Conservation (phyloP, 345 rosid species). For the Toxicodendron radicans region DNA sequence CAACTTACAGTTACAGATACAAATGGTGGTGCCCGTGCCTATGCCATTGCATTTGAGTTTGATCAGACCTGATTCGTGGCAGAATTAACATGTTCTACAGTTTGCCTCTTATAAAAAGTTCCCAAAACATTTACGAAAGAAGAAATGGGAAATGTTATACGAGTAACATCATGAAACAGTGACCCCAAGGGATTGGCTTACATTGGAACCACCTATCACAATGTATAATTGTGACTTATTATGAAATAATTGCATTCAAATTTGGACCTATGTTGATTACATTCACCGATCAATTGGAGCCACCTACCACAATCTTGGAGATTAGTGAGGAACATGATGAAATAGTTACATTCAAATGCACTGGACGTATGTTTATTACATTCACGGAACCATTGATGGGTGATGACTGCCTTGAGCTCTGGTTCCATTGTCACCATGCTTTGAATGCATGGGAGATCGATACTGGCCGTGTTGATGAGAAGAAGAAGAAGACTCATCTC, state of each 20-base stretch:
- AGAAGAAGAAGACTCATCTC: neutral
- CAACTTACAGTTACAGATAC: no score
- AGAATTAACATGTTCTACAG: neutral
- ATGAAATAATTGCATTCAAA: no score
- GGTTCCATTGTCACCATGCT: constrained; percentile 7
- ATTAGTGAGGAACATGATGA: no score
- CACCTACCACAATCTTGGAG: no score
- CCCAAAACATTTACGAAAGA: neutral
- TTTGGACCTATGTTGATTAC: no score
- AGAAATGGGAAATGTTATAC: neutral
- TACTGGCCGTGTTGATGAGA: neutral
- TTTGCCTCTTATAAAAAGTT: neutral
- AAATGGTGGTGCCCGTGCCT: no score
- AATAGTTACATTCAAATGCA: neutral
- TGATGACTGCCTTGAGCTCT: neutral
- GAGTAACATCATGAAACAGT: no score
- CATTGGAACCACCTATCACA: no score
- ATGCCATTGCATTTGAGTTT: neutral
- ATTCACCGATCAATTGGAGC: no score
- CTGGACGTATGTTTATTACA: neutral
- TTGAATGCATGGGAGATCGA: constrained; percentile 12
- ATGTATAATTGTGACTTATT: no score
- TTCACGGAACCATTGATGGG: neutral
- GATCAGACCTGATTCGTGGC: neutral
- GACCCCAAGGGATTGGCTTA: no score